phyloP scores from a whole-genome alignment of 495 filamentous ascomycete species.

The Neurospora sp. region DNA sequence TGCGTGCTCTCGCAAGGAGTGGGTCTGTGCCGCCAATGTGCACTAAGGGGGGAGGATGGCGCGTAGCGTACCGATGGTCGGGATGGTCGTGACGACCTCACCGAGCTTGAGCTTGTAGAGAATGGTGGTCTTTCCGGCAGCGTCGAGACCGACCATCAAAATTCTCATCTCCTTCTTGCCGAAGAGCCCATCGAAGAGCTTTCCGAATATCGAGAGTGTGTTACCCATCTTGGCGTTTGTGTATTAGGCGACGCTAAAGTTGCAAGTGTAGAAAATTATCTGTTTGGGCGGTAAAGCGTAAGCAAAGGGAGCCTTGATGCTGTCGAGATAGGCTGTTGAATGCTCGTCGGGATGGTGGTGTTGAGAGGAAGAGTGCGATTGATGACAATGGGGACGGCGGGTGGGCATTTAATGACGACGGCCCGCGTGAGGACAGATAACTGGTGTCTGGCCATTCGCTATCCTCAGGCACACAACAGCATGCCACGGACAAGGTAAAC shows the following conservation, averaged over 20 bases:
- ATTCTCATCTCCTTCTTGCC: conserved; percentile 99
- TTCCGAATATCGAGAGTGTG: conserved; percentile 10
- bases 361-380: conserved; percentile 1
- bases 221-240: conserved; percentile 24
- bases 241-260: conserved; percentile 7
- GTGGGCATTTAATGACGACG: conserved; percentile 5
- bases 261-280: conserved; percentile 6
- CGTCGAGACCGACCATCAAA: conserved; percentile 98
- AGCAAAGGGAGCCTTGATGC: background rate
- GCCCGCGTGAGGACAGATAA: background rate
- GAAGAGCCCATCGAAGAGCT: conserved; percentile 84
- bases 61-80: conserved; percentile 83
- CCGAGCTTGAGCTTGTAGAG: conserved; percentile 99
- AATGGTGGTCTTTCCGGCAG: conserved; percentile 99
- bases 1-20: conserved; percentile 1
- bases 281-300: conserved; percentile 5
- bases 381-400: conserved; percentile 3
- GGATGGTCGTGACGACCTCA: conserved; percentile 99
- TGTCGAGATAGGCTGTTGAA: background rate
- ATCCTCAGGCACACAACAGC: background rate
- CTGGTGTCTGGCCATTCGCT: background rate
- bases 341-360: background rate
- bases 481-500: background rate
- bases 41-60: background rate
- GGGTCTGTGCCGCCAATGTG: background rate